Evolutionary conservation across 192 early-diverging fungal genomes (phyloP).

Genomic region (Coemansia sp.): DNA sequence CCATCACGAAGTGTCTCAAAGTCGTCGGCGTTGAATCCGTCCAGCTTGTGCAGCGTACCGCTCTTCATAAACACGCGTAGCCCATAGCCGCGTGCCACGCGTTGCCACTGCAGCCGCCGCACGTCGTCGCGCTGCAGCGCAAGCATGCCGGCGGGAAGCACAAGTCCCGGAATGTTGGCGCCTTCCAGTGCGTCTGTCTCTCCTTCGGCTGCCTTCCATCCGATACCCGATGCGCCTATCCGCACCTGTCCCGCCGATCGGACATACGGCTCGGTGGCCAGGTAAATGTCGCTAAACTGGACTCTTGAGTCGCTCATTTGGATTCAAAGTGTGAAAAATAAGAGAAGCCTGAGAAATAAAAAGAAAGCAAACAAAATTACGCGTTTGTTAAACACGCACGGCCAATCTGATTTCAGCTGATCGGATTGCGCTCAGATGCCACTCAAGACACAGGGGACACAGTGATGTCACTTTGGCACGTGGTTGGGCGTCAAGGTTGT

Average conservation of each 20-base stretch:
- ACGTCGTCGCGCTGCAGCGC: slow-evolving; percentile 61
- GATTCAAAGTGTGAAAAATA: background rate
- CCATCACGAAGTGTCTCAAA: slow-evolving; percentile 78
- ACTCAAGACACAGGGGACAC: too few relatives aligned
- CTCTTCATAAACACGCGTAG: slow-evolving; percentile 75
- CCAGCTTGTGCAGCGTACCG: slow-evolving; percentile 79
- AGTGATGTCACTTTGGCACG: background rate
- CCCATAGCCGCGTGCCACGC: slow-evolving; percentile 83
- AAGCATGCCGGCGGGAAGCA: slow-evolving; percentile 32
- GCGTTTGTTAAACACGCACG: too few relatives aligned
- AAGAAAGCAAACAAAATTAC: background rate
- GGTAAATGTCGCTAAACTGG: slow-evolving; percentile 48
- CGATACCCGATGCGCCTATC: slow-evolving; percentile 47
- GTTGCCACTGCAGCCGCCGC: slow-evolving; percentile 72
- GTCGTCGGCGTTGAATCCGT: slow-evolving; percentile 79
- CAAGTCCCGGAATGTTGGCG: slow-evolving; percentile 32
- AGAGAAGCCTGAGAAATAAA: background rate
- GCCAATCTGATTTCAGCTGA: too few relatives aligned
- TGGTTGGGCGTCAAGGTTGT: background rate
- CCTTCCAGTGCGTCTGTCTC: slow-evolving; percentile 38
- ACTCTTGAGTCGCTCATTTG: slow-evolving; percentile 37
- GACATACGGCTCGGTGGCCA: slow-evolving; percentile 52
- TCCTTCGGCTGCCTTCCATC: slow-evolving; percentile 55
- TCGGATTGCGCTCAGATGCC: too few relatives aligned
- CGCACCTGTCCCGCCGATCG: slow-evolving; percentile 45